Base-by-base conservation (phyloP, 352 stramenopile genomes). In the Globisporangium mamillatum region DNA sequence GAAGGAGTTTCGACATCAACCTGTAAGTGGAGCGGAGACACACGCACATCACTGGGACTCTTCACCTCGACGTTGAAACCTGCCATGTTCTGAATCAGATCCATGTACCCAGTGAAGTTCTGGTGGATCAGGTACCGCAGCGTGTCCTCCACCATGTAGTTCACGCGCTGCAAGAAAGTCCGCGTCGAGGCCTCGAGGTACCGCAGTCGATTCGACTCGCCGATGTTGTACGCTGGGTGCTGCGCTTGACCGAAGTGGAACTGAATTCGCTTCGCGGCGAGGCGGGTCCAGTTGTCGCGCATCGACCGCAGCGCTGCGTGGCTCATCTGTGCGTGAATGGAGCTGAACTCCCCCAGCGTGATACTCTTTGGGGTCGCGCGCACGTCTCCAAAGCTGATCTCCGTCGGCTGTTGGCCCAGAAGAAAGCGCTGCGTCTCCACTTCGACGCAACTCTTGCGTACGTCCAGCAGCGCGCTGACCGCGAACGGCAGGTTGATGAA, bases 111-210 rank as follows among this genome's bases (percentile, higher is more conserved):
- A 16, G 81, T 61, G 57, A 94, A 94, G 41, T 94, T 94, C 9
- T 81, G 68, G 20, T 80, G 68, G 29, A 94, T 81, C 4, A 96
- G 55, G 18, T 81, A 54, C 0, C 82, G 82, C 16, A 96, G 71
- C 4, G 83, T 86, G 57, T 91, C 80, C 75, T 92, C 83, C 8
- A 94, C 67, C 81, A 94, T 93, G 70, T 93, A 93, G 60, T 94
- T 93, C 7, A 94, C 79, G 22, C 88, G 85, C 64, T 88, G 84
- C 16, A 96, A 70, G 50, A 94, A 88, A 2, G 67, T 69, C 14
- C 73, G 81, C 18, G 90, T 71, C 9, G 76, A 75, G 14, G 82
- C 88, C 14, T 76, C 69, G 27, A 91, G n/a, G 62, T 96, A 96
- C 57, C 80, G 80, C 27, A 81, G 70, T 4, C 88, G 86, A 67